Base-by-base conservation (phyloP, 2,329 filamentous ascomycete genomes). In the Coniochaeta sp. region DNA sequence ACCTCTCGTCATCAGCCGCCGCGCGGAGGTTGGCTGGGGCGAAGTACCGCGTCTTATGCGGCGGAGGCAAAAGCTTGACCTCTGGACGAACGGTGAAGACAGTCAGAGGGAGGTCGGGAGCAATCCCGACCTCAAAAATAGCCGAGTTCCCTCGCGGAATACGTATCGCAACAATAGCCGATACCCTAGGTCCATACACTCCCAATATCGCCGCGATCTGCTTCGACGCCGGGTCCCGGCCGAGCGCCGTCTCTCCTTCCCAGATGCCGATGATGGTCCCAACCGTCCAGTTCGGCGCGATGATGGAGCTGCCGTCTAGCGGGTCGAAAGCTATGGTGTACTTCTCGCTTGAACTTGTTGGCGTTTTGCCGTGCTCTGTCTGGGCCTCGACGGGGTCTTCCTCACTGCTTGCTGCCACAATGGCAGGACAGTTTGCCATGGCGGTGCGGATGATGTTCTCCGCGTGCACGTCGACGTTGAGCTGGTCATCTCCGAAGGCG, bases 261-360 rank as follows among this genome's bases (percentile, higher is more conserved):
- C 82, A 85, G 33, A 85, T 65, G 7, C 81, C 81, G 14, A 83
- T 65, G 54, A 85, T 85, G 46, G 79, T 75, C 20, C 78, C 78
- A 8, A 82, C 78, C 1, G 75, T 71, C 78, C 78, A 82, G 60
- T 81, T 81, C 1, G 78, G 71, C 0, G 70, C 75, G 40, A 82
- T 79, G 58, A 82, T 81, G 55, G 78, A 83, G 63, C 77, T 81
- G 10, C 82, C 82, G 57, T 85, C 82, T 0, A 85, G 72, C 0
- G 82, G 82, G 57, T 85, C 82, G 57, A 85, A 85, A 0, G 79
- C 81, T 8, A 83, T 65, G 0, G 80, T 76, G 64, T 85, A 85
- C 26, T 66, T 60, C 57, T 82, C 76, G 10, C 8, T 9, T 30
- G 45, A 28, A 2, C 51, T 10, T 9, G 48, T 6, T 4, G 35